phyloP scores from a whole-genome alignment of 768 basidiomycete species.

The Auriscalpium microsporum region DNA sequence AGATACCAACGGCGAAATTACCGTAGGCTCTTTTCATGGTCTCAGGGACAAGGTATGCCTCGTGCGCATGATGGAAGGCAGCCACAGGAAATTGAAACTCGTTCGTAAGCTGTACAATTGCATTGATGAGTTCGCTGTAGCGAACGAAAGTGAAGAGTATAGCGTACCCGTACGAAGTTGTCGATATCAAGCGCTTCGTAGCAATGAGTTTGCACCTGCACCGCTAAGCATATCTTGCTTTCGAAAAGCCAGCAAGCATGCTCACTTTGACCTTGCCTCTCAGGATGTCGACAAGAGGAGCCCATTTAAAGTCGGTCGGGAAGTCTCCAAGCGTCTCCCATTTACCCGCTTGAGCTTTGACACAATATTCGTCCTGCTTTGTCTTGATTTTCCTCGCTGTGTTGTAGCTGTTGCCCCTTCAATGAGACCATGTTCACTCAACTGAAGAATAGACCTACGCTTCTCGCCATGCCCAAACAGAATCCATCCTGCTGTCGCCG shows the following conservation, averaged over 20 bases:
- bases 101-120: constrained; percentile 48
- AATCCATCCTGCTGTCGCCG: constrained; percentile 49
- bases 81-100: constrained; percentile 75
- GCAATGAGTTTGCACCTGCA: constrained; percentile 39
- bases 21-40: constrained; percentile 63
- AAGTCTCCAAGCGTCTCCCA: constrained; percentile 44
- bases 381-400: constrained; percentile 55
- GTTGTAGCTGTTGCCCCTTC: constrained; percentile 36
- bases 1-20: constrained; percentile 1
- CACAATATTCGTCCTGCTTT: constrained; percentile 63
- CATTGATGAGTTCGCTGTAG: background rate
- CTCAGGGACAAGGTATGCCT: constrained; percentile 74
- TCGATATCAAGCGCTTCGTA: constrained; percentile 33
- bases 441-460: constrained; percentile 26
- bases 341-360: constrained; percentile 34
- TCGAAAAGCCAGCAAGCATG: background rate
- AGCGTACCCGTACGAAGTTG: constrained; percentile 48
- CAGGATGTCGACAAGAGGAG: constrained; percentile 59
- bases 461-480: constrained; percentile 54
- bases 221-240: too few species aligned
- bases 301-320: constrained; percentile 65
- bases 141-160: background rate
- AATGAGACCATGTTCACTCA: background rate
- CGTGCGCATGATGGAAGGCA: constrained; percentile 72
- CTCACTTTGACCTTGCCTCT: constrained; percentile 66